Evolutionary conservation across 257 asterid species (phyloP), one percentile per base, ranked within the genome.

Genomic region (Solanum virginianum): DNA sequence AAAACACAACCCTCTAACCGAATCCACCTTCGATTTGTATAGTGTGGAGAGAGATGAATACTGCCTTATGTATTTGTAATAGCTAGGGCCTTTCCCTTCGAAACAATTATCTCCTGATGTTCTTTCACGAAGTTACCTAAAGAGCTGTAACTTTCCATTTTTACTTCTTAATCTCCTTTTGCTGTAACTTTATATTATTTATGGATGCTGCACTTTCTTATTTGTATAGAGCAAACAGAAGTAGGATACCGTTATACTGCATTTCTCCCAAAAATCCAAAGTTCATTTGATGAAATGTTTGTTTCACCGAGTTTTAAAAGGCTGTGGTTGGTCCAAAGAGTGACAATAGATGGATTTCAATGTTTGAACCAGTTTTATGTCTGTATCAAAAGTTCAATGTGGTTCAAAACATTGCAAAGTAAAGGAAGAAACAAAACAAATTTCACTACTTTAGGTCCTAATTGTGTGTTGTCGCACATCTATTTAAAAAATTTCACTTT

Each of bases 11-110:
- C 87, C 82, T 88, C 92, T 93, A 93, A 93, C 92, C 84, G 57
- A 82, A 80, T 85, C 80, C 87, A 62, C 89, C 83, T 93, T 90
- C 90, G 87, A 86, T 90, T 84, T 91, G 97, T 94, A 91, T 89
- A 92, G 95, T 80, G 95, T 80, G 83, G 63, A 87, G 87, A 86
- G 85, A 85, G 43, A 87, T 26, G 80, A 87, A 51, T 84, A 86
- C 85, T 81, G 88, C 88, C 88, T 87, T 68, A 84, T 92, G 92
- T 90, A 93, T 81, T 56, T 53, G 82, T 77, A 77, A 51, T 53
- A 77, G 62, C 83, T 5, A 53, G 65, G 83, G 49, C 17, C 3
- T 15, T 75, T 49, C 62, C 45, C 82, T 75, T 49, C 8, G 62
- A 75, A 72, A 53, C 47, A 53, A 53, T 69, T 26, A 29, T 79